Evolutionary conservation across 371 early-diverging fungal species (phyloP), one percentile per base, ranked within the genome.

Genomic region (Mortierella sp.): DNA sequence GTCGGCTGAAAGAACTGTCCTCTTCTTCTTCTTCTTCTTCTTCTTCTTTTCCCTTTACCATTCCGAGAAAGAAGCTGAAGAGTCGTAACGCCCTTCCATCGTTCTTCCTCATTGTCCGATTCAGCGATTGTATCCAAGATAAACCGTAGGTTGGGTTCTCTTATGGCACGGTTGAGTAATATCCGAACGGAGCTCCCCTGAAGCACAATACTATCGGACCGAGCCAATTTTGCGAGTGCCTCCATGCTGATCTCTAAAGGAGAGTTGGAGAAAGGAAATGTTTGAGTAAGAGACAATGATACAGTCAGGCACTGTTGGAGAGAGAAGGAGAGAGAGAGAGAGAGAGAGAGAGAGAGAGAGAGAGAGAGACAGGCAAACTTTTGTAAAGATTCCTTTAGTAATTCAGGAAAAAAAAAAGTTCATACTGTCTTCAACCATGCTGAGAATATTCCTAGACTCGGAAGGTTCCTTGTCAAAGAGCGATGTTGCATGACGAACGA

Each of bases 61-160:
- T 83, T 81, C 56, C 92, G 82, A 6, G 94, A 86, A 7, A 95
- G 81, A 64, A 93, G 83, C 60, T 94, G 94, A 9, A 95, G 67
- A 0, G 91, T 85, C 4, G 86, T 86, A 6, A 95, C 71, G 9
- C 90, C 93, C 55, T 86, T 89, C 69, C 85, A 84, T 51, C 84
- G 84, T 29, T 82, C 65, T 29, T 86, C 86, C 18, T 88, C 83
- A 25, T 88, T 80, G 14, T 66, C 70, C 4, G 79, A 79, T 16
- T 72, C 57, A 2, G 70, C 70, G 4, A 79, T 43, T 0, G 66
- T 72, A 48, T 79, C 79, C 46, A 79, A 57, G 37, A 79, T 79
- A 56, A 60, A 72, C 19, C 70, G 61, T 14, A 79, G 65, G 19
- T 79, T 79, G 23, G 44, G 60, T 30, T 68, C 79, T 56, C 61